Base-by-base conservation (phyloP, 495 filamentous ascomycete genomes). In the Aspergillus taichungensis region DNA sequence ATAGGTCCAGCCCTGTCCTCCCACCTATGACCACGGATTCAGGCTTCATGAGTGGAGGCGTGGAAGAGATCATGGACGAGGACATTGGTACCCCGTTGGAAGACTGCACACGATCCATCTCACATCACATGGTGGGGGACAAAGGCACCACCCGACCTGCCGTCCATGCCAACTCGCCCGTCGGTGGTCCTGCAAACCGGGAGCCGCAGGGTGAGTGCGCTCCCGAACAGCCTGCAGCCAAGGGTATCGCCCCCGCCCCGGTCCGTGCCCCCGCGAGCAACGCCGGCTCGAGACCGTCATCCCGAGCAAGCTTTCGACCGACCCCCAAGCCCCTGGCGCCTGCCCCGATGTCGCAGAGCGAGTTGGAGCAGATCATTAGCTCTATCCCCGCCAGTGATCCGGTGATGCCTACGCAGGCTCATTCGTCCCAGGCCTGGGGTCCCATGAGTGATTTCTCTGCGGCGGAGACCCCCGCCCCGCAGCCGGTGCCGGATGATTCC, bases 41-140 rank as follows among this genome's bases (percentile, higher is more conserved):
- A 8, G 85, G 85, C 0, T 89, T 88, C 54, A 85, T 88, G 83
- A 89, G 84, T 61, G 83, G 78, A 6, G 74, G 75, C 0, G 57
- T 86, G 10, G 80, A 86, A 13, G 79, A 87, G 8, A 57, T 72
- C 11, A 53, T 77, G 30, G 67, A 75, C 41, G 71, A 77, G 31
- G 75, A 77, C 11, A 64, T 73, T 11, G 60, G 65, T 33, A 63
- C 69, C 24, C 53, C 69, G 33, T 49, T 63, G 36, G 55, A 67
- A 33, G 51, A 67, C 45, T 45, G 45, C 44, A 42, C 62, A 53
- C 59, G 60, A 46, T 45, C 53, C 29, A 44, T 51, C 13, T 51
- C 56, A 29, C 68, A 69, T 56, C 42, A 69, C 62, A 41, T 64
- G 59, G 39, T 65, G 57, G 46, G 66, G 50, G 45, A 69, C 49